Conservation (phyloP, 176 grass and related monocot genomes). For the Cocos nucifera region DNA sequence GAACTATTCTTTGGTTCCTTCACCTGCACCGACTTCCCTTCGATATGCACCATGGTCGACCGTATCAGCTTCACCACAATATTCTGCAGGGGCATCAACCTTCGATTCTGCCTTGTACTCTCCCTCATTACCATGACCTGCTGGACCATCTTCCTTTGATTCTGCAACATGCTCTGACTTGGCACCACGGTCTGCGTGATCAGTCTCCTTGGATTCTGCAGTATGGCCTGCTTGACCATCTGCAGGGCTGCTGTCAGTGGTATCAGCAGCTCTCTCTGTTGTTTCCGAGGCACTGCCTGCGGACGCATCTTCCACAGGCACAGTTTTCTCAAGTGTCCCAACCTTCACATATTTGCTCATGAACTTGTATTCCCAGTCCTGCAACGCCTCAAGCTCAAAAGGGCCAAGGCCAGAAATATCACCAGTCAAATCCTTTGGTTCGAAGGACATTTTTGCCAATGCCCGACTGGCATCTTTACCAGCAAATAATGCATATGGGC, state of each 20-base stretch:
- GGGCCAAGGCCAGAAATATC: conserved; percentile 67
- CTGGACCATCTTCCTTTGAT: too few relatives aligned
- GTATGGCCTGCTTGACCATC: neutral
- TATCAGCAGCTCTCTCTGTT: neutral
- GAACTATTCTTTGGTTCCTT: too few relatives aligned
- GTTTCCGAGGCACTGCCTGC: neutral
- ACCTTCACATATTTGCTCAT: conserved; percentile 71
- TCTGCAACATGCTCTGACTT: neutral
- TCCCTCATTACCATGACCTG: too few relatives aligned
- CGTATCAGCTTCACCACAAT: too few relatives aligned
- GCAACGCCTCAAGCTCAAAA: conserved; percentile 50
- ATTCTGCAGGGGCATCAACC: too few relatives aligned
- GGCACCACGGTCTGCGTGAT: neutral
- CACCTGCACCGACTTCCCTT: too few relatives aligned
- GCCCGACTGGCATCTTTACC: conserved; percentile 81
- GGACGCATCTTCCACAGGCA: neutral
- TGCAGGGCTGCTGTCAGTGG: neutral
- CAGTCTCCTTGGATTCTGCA: neutral
- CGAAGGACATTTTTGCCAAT: conserved; percentile 85
- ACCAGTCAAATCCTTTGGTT: conserved; percentile 53
- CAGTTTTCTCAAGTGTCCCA: conserved; percentile 34
- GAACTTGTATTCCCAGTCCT: conserved; percentile 83
- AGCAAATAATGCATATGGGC: conserved; percentile 65
- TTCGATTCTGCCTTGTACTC: too few relatives aligned
- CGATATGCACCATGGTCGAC: too few relatives aligned